These are phyloP conservation scores for Populus euphratica DNA, from an alignment of 345 rosid genomes.

Conservation along the genomic window DNA sequence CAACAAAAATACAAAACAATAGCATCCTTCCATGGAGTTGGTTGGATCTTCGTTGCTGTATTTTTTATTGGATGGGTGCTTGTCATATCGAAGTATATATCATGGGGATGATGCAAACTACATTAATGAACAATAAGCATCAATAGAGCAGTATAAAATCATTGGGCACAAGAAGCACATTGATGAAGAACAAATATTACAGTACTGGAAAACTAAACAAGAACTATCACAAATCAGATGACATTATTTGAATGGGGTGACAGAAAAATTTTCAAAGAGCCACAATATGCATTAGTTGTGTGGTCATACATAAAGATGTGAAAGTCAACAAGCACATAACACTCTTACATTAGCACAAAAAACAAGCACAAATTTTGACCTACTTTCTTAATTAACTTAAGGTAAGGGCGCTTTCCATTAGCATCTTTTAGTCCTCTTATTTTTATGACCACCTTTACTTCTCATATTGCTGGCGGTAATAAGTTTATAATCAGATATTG, in stretches of 20 bases:
- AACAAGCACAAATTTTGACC: neutral
- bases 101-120: no score
- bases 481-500: constrained; percentile 35
- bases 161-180: neutral
- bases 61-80: no score
- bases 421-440: constrained; percentile 16
- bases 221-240: neutral
- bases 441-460: constrained; percentile 12
- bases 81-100: no score
- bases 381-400: neutral
- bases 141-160: neutral
- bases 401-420: neutral
- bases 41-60: no score
- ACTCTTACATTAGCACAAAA: neutral
- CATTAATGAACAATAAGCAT: neutral
- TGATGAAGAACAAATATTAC: neutral
- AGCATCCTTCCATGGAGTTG: no score
- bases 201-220: neutral
- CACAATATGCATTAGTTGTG: neutral
- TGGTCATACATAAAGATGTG: neutral
- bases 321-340: neutral
- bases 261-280: neutral
- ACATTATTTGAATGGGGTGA: neutral
- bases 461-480: constrained; percentile 48
- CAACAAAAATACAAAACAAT: no score